Percentiles rank a stretch among this genome's conserved stretches.
Conservation (phyloP, 2,329 filamentous ascomycete species). For the Penicillium olsonii region DNA sequence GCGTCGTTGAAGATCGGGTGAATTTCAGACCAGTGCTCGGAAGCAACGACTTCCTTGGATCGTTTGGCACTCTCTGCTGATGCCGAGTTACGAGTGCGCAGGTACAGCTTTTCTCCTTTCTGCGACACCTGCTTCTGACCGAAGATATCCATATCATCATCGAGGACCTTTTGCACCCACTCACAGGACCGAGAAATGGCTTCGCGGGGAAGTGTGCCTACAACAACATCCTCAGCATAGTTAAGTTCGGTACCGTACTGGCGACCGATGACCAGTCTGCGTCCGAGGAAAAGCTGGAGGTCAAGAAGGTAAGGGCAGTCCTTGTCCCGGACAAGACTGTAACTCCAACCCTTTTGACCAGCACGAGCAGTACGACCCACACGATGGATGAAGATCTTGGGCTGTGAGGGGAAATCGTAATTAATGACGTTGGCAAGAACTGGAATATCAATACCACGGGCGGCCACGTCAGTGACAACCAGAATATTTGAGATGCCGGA, state of each 20-base stretch:
- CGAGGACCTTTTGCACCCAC: conserved; percentile 76
- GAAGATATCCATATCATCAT: conserved; percentile 72
- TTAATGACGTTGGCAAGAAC: conserved; percentile 96
- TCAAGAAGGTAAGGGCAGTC: conserved; percentile 93
- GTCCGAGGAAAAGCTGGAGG: conserved; percentile 90
- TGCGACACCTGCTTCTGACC: conserved; percentile 70
- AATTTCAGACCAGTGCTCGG: conserved; percentile 70
- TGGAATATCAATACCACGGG: conserved; percentile 96
- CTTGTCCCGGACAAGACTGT: conserved; percentile 83
- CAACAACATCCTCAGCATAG: conserved; percentile 79
- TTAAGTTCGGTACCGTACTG: conserved; percentile 61
- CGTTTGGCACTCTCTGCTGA: conserved; percentile 88
- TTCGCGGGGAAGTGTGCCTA: conserved; percentile 74
- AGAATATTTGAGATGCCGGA: conserved; percentile 82
- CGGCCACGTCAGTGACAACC: conserved; percentile 94
- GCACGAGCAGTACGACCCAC: conserved; percentile 95
- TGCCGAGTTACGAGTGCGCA: conserved; percentile 85
- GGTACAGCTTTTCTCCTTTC: conserved; percentile 92
- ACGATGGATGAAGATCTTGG: conserved; percentile 94
- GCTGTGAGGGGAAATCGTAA: conserved; percentile 95
- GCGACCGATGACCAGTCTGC: conserved; percentile 74
- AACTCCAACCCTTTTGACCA: conserved; percentile 89
- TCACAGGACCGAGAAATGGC: conserved; percentile 75
- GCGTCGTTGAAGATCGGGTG: conserved; percentile 79
- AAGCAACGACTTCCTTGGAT: conserved; percentile 72